These are phyloP conservation scores for Taiozyma sp. DNA, from an alignment of 1,139 yeast species.

Conservation along the genomic window DNA sequence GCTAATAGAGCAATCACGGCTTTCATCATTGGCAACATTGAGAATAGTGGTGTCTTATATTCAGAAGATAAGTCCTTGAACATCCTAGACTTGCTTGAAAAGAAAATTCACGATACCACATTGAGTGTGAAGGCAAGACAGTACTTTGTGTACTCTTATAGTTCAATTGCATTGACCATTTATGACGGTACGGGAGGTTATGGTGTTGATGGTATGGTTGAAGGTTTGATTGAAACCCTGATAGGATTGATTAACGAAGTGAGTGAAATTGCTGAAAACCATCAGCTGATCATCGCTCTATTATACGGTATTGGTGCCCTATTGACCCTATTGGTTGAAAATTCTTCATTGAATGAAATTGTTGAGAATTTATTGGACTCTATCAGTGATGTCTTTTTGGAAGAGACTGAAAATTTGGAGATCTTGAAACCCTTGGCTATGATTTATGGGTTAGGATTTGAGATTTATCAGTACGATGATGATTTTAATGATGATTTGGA, in stretches of 20 bases:
- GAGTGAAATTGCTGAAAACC: conserved; percentile 6
- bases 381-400: conserved; percentile 34
- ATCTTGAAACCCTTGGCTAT: conserved; percentile 53
- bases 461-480: conserved; percentile 45
- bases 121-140: conserved; percentile 12
- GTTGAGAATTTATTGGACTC: conserved; percentile 31
- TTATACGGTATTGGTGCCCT: conserved; percentile 42
- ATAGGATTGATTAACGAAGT: conserved; percentile 7
- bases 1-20: conserved; percentile 18
- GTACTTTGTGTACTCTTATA: conserved; percentile 20
- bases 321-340: conserved; percentile 38
- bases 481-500: conserved; percentile 31
- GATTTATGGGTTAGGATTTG: conserved; percentile 59
- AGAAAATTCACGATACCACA: conserved; percentile 13
- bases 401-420: conserved; percentile 37
- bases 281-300: conserved; percentile 12
- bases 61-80: conserved; percentile 14
- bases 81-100: conserved; percentile 13
- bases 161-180: conserved; percentile 16
- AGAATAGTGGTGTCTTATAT: conserved; percentile 17
- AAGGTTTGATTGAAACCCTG: conserved; percentile 14
- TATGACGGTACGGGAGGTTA: conserved; percentile 23
- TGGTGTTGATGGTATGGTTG: conserved; percentile 20
- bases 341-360: conserved; percentile 39
- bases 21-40: conserved; percentile 19